Base-by-base conservation (phyloP, 2,329 filamentous ascomycete genomes). In the Mariannaea elegans region DNA sequence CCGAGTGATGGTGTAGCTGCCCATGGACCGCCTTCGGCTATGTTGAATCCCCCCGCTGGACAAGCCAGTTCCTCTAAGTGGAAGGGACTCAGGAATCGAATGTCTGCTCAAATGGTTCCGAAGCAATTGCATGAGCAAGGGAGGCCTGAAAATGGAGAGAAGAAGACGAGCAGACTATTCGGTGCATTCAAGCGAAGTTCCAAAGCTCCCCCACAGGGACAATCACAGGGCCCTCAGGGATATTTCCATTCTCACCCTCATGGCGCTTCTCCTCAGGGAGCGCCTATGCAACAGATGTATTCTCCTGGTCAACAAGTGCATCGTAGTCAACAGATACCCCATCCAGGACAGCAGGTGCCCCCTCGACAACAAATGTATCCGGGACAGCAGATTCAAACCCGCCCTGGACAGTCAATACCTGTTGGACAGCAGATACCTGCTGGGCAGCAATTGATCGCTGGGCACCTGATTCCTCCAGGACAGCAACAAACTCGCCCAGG, bases 51-150 rank as follows among this genome's bases (percentile, higher is more conserved):
- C 9, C 59, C 58, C 5, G 24, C 49, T 50, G 64, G 63, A 8
- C 62, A 70, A 24, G 64, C 63, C 9, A 64, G 65, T 27, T 63
- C 69, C 13, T 74, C 71, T 4, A 72, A 71, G 41, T 76, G 74
- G 75, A 77, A 74, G 56, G 74, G 69, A 2, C 44, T 77, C 16
- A 73, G 56, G 54, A 75, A 70, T 29, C 69, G 74, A 31, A 62
- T 78, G 65, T 73, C 71, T 3, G 72, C 58, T 18, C 76, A 78
- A 47, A 62, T 69, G 48, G 53, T 62, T 2, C 65, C 65, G 4
- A 71, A 62, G 38, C 51, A 60, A 41, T 53, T 60, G 13, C 50
- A 66, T 8, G 53, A 44, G 7, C 64, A 68, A 19, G 49, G 47
- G 24, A 70, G 67, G 48, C 21, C 55, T 4, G 69, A 71, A 7